A percentile compares a stretch with the other conserved stretches of the same genome.
Evolutionary conservation across 345 rosid species (phyloP).

Genomic region (Syzygium oleosum): DNA sequence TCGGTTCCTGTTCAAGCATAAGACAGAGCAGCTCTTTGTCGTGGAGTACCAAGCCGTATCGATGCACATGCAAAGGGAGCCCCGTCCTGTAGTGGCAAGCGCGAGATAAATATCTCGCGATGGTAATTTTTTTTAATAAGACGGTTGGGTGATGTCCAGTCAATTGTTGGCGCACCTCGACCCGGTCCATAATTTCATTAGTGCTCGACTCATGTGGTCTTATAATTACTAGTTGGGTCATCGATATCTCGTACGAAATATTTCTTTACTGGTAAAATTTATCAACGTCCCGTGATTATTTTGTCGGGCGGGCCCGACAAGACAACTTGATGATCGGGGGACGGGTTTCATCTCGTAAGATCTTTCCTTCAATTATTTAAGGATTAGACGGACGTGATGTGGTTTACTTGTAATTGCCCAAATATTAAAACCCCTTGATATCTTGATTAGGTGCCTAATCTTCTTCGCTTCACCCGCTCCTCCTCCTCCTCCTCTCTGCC

Average conservation of each 20-base stretch:
- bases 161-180: neutral
- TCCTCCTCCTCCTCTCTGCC: neutral
- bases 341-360: rapidly evolving
- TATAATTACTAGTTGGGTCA: neutral
- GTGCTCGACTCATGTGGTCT: neutral
- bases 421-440: neutral
- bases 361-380: neutral
- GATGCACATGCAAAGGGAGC: neutral
- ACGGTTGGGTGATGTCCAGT: neutral
- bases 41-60: neutral
- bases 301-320: neutral
- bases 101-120: neutral
- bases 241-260: neutral
- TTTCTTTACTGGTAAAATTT: rapidly evolving
- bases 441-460: neutral
- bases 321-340: neutral
- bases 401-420: neutral
- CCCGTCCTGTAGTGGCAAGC: neutral
- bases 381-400: neutral
- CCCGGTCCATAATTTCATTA: neutral
- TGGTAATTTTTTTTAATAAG: neutral
- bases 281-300: rapidly evolving
- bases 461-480: neutral
- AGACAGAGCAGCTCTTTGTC: neutral
- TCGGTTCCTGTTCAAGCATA: rapidly evolving